Evolutionary conservation across 495 filamentous ascomycete genomes (phyloP).

Genomic region (Daldinia vernicosa): DNA sequence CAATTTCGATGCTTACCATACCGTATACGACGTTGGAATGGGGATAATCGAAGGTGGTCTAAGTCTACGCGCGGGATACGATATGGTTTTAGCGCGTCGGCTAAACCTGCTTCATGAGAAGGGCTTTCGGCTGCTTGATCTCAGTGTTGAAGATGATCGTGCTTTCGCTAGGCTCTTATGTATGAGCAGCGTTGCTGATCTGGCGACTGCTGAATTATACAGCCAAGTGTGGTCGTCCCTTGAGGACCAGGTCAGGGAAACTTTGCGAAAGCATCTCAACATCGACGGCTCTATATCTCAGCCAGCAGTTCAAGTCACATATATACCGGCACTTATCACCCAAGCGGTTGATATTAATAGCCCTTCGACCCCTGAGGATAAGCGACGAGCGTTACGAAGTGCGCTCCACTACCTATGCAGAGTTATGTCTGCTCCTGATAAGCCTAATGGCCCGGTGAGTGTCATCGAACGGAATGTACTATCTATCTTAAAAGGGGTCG

Average conservation of each 20-base stretch:
- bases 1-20: constrained; percentile 46
- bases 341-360: constrained; percentile 26
- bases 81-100: constrained; percentile 46
- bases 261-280: constrained; percentile 44
- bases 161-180: constrained; percentile 49
- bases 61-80: constrained; percentile 47
- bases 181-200: constrained; percentile 48
- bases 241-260: constrained; percentile 30
- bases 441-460: constrained; percentile 13
- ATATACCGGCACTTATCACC: constrained; percentile 48
- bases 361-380: constrained; percentile 14
- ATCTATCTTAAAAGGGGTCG: constrained; percentile 19
- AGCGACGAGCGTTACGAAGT: constrained; percentile 27
- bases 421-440: constrained; percentile 31
- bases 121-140: constrained; percentile 43
- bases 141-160: constrained; percentile 41
- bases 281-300: constrained; percentile 43
- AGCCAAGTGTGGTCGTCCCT: constrained; percentile 41
- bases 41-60: constrained; percentile 37
- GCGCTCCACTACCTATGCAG: constrained; percentile 33
- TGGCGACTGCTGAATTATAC: constrained; percentile 46
- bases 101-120: constrained; percentile 32
- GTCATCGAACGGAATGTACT: constrained; percentile 41
- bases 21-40: constrained; percentile 45
- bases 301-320: constrained; percentile 51